Evolutionary conservation across 1,139 yeast species (phyloP), one percentile per base, ranked within the genome.

Genomic region (Suhomyces chickasaworum): DNA sequence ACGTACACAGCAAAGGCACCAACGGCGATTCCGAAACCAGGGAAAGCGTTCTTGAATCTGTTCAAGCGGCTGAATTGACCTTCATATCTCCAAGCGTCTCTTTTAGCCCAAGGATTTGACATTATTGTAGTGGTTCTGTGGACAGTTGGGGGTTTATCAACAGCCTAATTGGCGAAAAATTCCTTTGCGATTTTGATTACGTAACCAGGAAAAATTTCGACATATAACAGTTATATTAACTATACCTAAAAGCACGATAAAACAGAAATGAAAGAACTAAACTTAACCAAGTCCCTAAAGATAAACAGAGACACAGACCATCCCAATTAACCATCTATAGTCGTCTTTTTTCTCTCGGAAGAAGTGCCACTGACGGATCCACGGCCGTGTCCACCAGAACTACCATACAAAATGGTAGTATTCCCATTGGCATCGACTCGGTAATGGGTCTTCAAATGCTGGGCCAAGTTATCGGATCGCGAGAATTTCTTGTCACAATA

Each of bases 21-120:
- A 25, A 85, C 76, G 36, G 93, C 96, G 43, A 85, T 78, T 36
- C 90, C 89, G 45, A 89, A 78, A 2, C 96, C 96, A 2, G 96
- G 96, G 62, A 89, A 80, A n/a, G 88, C 78, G 49, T 81, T 81
- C 59, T 76, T 83, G 68, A 83, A 85, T 59, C 95, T 75, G 68
- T 84, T 83, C 47, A 71, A 69, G 58, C 91, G 81, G 48, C 86
- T 77, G 71, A 89, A 89, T 49, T 84, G 88, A 50, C 95, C 95
- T 59, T 83, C 85, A 68, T 82, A 86, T 75, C 96, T 83, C 96
- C 96, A 89, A 45, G 95, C 95, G 65, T 89, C 96, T 78, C 96
- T 86, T 58, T 71, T 73, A 44, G 77, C 79, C 80, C 80, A 75
- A 46, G 78, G 79, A 58, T 74, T 73, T 21, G 54, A 52, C 43